phyloP scores from a whole-genome alignment of 1,139 yeast genomes.

The Torulaspora globosa region DNA sequence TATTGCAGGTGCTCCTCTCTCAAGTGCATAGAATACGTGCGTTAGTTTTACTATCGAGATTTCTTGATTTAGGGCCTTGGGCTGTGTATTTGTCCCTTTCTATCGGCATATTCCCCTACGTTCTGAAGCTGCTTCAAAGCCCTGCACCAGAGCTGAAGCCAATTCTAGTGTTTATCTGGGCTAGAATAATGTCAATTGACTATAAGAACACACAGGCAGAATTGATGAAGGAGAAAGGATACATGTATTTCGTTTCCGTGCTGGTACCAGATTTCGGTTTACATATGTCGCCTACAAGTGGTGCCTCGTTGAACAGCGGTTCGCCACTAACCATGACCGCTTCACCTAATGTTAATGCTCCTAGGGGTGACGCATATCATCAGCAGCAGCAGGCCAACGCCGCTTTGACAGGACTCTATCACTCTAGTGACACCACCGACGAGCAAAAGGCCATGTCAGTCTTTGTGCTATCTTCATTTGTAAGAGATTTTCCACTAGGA shows the following conservation, averaged over 20 bases:
- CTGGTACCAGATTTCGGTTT: constrained; percentile 48
- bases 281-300: constrained; percentile 36
- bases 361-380: constrained; percentile 19
- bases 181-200: constrained; percentile 94
- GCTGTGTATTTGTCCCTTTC: constrained; percentile 91
- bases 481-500: constrained; percentile 73
- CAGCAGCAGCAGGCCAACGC: constrained; percentile 20
- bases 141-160: constrained; percentile 96
- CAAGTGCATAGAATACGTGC: constrained; percentile 94
- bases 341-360: constrained; percentile 21
- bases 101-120: constrained; percentile 95
- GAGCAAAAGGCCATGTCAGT: constrained; percentile 97
- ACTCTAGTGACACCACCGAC: constrained; percentile 44
- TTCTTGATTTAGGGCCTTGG: constrained; percentile 94
- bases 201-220: constrained; percentile 88
- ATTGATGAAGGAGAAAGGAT: constrained; percentile 85
- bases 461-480: constrained; percentile 77
- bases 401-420: constrained; percentile 30
- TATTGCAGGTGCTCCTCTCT: constrained; percentile 83
- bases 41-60: constrained; percentile 72
- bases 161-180: constrained; percentile 94
- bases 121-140: constrained; percentile 79
- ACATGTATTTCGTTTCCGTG: constrained; percentile 78
- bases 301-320: constrained; percentile 28
- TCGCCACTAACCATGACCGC: constrained; percentile 36